Base-by-base conservation (phyloP, 2,329 filamentous ascomycete genomes). In the Diplodia seriata region DNA sequence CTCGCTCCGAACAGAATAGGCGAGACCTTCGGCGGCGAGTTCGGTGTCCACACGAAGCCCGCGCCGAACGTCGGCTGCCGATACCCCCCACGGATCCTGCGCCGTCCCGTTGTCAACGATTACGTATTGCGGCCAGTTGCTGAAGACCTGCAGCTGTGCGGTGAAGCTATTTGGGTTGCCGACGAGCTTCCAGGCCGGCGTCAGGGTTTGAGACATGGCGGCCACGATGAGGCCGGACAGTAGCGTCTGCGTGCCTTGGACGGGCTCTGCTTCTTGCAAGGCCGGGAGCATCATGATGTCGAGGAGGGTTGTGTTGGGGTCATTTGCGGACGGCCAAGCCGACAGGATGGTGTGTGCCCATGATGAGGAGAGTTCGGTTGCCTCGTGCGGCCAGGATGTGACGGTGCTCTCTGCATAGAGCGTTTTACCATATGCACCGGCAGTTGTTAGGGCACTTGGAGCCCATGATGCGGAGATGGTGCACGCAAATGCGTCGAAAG, bases 81-180 rank as follows among this genome's bases (percentile, higher is more conserved):
- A 15, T 3, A 29, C 23, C 5, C 20, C 50, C 50, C 50, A 53
- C 20, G 23, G 20, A 8, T 53, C 20, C 50, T 7, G 14, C 12
- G 11, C 5, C 23, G 23, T 53, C 23, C 50, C 50, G 14, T 53
- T 53, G 6, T 15, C 18, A 29, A 53, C 11, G 2, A 15, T 1
- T 4, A 14, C 4, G 12, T 5, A n/a, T 0, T 29, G 3, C 2
- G 23, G 3, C 1, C 20, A 14, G 3, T 14, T 1, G 6, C 3
- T 26, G 50, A 8, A 29, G 0, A 29, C 3, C 11, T 29, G 6
- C 3, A 26, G 50, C 1, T 26, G 50, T 4, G 23, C 4, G 14
- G 20, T 15, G 5, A 26, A 29, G 12, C 4, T 53, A 5, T 53
- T 6, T 3, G 4, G 12, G 26, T 53, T 53, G 11, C 50, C 23